These are phyloP conservation scores for Colletotrichum sp. DNA, from an alignment of 2,329 filamentous ascomycete genomes.

Conservation along the genomic window DNA sequence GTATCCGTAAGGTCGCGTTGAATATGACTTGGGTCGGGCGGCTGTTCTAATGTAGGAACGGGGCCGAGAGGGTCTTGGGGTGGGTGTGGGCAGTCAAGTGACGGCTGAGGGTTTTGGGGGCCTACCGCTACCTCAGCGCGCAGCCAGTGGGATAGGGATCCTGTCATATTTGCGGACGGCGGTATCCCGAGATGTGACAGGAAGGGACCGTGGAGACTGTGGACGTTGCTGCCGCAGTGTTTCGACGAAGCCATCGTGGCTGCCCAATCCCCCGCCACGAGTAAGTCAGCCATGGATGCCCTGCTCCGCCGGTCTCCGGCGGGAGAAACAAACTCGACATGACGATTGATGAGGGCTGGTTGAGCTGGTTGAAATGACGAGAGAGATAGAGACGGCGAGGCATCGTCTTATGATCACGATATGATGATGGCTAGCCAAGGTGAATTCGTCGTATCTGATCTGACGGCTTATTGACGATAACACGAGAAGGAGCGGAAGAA, in stretches of 20 bases:
- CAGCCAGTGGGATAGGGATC: not conserved
- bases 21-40: not conserved
- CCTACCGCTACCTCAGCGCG: not conserved
- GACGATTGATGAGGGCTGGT: not conserved
- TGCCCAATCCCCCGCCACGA: not conserved
- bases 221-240: not conserved
- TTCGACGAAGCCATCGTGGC: not conserved
- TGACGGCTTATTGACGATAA: not conserved
- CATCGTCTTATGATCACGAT: not conserved
- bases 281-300: not conserved
- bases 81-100: constrained; percentile 5
- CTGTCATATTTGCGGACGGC: constrained; percentile 8
- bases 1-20: not conserved
- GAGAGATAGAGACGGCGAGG: not conserved
- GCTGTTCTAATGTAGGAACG: constrained; percentile 20
- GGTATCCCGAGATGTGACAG: constrained; percentile 15
- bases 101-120: constrained; percentile 1
- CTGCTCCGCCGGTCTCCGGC: not conserved
- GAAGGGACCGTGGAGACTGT: not conserved
- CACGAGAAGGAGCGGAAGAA: not conserved
- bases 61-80: constrained; percentile 4
- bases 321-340: not conserved
- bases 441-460: not conserved
- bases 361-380: not conserved
- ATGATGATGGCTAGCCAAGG: not conserved